phyloP scores from a whole-genome alignment of 768 basidiomycete species.

The Calocybe indica region DNA sequence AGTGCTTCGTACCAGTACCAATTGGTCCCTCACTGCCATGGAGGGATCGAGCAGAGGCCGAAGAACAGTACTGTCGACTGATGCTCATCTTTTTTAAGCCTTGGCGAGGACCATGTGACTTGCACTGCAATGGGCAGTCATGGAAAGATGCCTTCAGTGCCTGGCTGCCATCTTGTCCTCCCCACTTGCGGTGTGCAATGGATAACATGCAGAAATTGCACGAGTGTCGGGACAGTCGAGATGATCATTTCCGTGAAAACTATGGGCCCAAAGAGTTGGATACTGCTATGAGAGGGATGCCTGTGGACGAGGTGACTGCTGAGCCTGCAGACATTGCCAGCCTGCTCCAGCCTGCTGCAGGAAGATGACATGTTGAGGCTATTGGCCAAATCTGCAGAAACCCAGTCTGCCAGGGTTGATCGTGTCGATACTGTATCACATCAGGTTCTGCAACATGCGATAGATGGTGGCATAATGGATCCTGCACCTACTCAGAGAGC shows the following conservation, averaged over 20 bases:
- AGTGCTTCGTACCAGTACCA: conserved; percentile 28
- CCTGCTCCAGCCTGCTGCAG: too few species aligned
- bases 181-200: conserved; percentile 13
- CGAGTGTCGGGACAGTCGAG: conserved; percentile 30
- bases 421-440: too few species aligned
- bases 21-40: conserved; percentile 30
- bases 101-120: conserved; percentile 22
- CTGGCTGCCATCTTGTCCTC: conserved; percentile 7
- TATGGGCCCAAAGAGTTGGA: conserved; percentile 2
- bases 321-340: too few species aligned
- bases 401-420: too few species aligned
- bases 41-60: conserved; percentile 11
- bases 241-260: conserved; percentile 21
- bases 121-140: conserved; percentile 8
- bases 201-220: conserved; percentile 36
- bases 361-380: too few species aligned
- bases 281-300: background rate
- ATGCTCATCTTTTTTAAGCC: conserved; percentile 41
- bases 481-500: too few species aligned
- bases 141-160: conserved; percentile 25
- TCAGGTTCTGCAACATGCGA: too few species aligned
- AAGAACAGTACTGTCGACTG: conserved; percentile 20
- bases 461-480: too few species aligned
- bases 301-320: too few species aligned
- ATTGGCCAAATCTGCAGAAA: too few species aligned